Evolutionary conservation across 768 basidiomycete genomes (phyloP).

Genomic region (Leccinum variicolor): DNA sequence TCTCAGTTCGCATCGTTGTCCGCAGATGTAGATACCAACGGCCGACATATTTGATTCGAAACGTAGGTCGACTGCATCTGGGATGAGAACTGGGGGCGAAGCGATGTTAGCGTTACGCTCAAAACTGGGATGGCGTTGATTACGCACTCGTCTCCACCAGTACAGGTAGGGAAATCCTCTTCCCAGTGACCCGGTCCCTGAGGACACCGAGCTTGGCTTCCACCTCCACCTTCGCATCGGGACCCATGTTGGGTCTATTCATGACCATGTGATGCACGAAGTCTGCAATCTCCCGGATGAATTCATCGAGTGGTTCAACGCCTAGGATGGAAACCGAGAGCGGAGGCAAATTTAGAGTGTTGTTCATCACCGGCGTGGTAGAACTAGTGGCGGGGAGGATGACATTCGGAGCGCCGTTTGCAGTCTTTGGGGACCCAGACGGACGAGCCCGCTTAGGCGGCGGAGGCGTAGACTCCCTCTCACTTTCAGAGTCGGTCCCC

Average conservation of each 20-base stretch:
- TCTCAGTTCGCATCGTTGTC: conserved; percentile 2
- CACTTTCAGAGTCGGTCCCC: conserved; percentile 29
- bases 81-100: conserved; percentile 55
- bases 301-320: conserved; percentile 89
- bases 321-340: conserved; percentile 80
- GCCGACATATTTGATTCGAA: conserved; percentile 94
- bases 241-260: conserved; percentile 53
- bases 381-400: conserved; percentile 7
- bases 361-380: conserved; percentile 24
- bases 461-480: conserved; percentile 22
- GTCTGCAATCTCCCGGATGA: conserved; percentile 88
- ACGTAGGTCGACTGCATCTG: conserved; percentile 57
- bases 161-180: conserved; percentile 67
- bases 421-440: conserved; percentile 27
- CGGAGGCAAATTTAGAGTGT: conserved; percentile 44
- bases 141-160: conserved; percentile 81
- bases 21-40: conserved; percentile 44
- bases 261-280: conserved; percentile 74
- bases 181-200: conserved; percentile 51
- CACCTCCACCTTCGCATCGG: conserved; percentile 61
- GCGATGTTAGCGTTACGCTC: conserved; percentile 2
- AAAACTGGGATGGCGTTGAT: background rate
- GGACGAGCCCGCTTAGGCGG: conserved; percentile 39
- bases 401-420: conserved; percentile 24
- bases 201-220: conserved; percentile 88